A percentile compares a stretch with the other conserved stretches of the same genome.
Evolutionary conservation across 306 rosid species (phyloP).

Genomic region (Acmispon strigosus): DNA sequence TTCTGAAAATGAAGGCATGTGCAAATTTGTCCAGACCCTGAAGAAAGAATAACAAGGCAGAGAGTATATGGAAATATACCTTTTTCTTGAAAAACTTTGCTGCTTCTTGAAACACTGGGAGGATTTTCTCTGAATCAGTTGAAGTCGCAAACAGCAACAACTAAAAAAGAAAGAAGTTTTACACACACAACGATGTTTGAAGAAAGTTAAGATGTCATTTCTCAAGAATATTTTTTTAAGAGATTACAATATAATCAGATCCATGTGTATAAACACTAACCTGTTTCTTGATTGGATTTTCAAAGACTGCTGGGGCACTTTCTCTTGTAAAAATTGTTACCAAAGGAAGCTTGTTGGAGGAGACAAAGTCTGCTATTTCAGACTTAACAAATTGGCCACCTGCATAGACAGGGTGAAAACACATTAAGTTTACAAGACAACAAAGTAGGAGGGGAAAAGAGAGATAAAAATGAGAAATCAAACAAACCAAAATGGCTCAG

Average conservation of each 20-base stretch:
- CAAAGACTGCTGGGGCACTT: constrained; percentile 76
- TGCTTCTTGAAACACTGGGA: constrained; percentile 70
- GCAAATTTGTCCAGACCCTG: background rate
- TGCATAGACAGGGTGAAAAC: constrained; percentile 30
- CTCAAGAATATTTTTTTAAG: background rate
- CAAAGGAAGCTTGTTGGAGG: constrained; percentile 82
- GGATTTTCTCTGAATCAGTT: constrained; percentile 61
- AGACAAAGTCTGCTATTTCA: constrained; percentile 63
- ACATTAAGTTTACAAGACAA: background rate
- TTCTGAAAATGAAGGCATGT: background rate
- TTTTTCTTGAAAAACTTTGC: constrained; percentile 87
- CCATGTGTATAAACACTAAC: constrained; percentile 31
- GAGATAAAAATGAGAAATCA: background rate
- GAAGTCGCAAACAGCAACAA: constrained; percentile 64
- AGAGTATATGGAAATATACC: constrained; percentile 40
- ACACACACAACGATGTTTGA: constrained; percentile 6
- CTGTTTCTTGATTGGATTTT: constrained; percentile 93
- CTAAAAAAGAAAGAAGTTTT: constrained; percentile 33
- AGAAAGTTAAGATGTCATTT: background rate
- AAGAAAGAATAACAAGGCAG: background rate
- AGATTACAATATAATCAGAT: background rate
- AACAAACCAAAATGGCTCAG: constrained; percentile 70
- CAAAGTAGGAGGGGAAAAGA: background rate
- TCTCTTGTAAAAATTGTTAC: constrained; percentile 81
- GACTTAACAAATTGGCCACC: constrained; percentile 74